Base-by-base conservation (phyloP, 768 basidiomycete genomes). In the Pholiota conissans region DNA sequence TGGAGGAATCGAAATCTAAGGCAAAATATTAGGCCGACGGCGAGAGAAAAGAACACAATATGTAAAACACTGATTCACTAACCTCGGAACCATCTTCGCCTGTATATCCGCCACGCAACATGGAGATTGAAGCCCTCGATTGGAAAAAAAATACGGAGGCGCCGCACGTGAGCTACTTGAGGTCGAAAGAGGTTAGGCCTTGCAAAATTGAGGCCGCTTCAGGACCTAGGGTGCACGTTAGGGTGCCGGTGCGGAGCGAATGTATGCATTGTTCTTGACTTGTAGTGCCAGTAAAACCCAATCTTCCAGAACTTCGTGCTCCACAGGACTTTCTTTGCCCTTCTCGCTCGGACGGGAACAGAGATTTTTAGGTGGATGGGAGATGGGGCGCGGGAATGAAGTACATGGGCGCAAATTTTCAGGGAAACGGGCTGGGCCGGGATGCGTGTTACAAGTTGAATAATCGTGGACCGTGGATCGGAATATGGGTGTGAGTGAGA, bases 21-120 rank as follows among this genome's bases (percentile, higher is more conserved):
- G 35, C 14, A 24, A 58, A 35, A 34, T 47, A 58, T 35, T 56
- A 52, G 42, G 8, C 42, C 42, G 22, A 5, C 34, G 20, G 26
- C 32, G 27, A 30, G 16, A 42, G 22, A 20, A n/a, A n/a, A n/a
- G n/a, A n/a, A n/a, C n/a, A n/a, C n/a, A 8, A n/a, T n/a, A n/a
- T n/a, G 14, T 49, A 13, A 37, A 22, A 49, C 48, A 46, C 29
- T 24, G 26, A 58, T 20, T 29, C 1, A 50, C 60, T 57, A 24
- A 87, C 94, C 81, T 99, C 97, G 63, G 98, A 98, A 0, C 97
- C 97, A 71, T 99, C 97, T 74, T 99, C 97, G 10, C 97, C 97
- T 0, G 97, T 98, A 74, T 99, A 99, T 4, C 97, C 97, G 27
- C 94, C 93, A 14, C 97, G 94, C 91, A 28, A 98, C 84, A 68